Base-by-base conservation (phyloP, 805 yeast species). In the Saccharomycopsis oosterbeekiorum region DNA sequence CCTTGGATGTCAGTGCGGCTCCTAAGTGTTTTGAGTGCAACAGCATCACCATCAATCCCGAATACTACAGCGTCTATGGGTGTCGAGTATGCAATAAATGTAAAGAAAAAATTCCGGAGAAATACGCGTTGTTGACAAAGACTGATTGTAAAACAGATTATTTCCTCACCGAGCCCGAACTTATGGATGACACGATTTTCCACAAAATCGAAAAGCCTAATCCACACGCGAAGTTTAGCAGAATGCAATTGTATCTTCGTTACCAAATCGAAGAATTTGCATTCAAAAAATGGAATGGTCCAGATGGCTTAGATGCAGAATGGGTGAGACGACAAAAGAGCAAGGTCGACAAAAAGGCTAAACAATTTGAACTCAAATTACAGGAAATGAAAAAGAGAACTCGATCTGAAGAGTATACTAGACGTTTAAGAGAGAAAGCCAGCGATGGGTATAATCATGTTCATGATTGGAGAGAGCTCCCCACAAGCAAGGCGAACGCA, bases 121-220 rank as follows among this genome's bases (percentile, higher is more conserved):
- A 94, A 69, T 94, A 93, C 71, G 83, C 98, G 0, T 73, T 94
- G 21, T 74, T 94, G 58, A 94, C 99, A 8, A 94, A 94, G 73
- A 94, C 99, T 0, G 99, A 94, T 73, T 91, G 97, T 71, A 82
- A 84, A 50, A 93, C 88, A 67, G 99, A 94, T 74, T 94, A 94
- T 71, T 80, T 94, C 51, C 72, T 94, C 36, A 94, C 99, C 0
- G 99, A 94, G 57, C 94, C 97, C 0, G 99, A 94, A 70, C 77
- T 94, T 53, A 79, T 82, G 59, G 99, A 94, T 70, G 73, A 73
- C 5, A 76, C 71, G 1, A 73, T 92, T 26, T 76, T 94, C 63
- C 86, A 86, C 11, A 82, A 94, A 64, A 75, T 93, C 63, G 96
- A 91, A 65, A 89, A 92, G 67, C 90, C 97, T 1, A 94, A 94